phyloP scores from a whole-genome alignment of 345 rosid species.

The Ricinus communis region DNA sequence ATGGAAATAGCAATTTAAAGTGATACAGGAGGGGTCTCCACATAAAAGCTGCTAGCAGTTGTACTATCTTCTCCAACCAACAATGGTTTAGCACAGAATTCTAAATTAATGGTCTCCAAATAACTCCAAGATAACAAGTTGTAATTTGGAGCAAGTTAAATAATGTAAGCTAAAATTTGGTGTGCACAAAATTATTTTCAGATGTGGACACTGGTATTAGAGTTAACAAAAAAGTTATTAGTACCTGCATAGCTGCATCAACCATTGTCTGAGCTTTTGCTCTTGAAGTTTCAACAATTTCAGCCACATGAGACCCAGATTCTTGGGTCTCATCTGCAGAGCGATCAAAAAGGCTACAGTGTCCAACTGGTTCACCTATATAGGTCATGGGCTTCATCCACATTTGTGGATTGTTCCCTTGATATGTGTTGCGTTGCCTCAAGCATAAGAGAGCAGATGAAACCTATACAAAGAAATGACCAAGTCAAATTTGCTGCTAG shows the following conservation, averaged over 20 bases:
- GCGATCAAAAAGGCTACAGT: constrained; percentile 38
- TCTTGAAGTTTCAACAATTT: constrained; percentile 70
- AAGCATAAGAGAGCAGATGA: constrained; percentile 63
- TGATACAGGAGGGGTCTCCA: not conserved
- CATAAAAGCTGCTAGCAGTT: not conserved
- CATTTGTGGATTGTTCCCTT: constrained; percentile 38
- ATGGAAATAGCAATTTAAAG: no score
- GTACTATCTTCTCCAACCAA: not conserved
- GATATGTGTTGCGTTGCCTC: constrained; percentile 80
- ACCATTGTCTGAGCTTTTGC: constrained; percentile 67
- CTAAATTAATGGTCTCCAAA: not conserved
- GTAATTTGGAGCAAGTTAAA: constrained; percentile 1
- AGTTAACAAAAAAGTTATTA: constrained; percentile 2
- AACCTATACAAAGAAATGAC: constrained; percentile 47
- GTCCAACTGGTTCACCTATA: constrained; percentile 45
- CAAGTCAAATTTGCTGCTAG: constrained; percentile 15
- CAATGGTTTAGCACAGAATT: not conserved
- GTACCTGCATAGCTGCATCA: constrained; percentile 64
- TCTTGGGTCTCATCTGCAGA: constrained; percentile 47
- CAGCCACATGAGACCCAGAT: constrained; percentile 59
- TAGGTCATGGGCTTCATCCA: constrained; percentile 29
- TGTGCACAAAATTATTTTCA: no score
- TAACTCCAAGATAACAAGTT: not conserved
- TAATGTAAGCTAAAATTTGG: constrained; percentile 10
- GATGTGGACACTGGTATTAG: not conserved